phyloP scores from a whole-genome alignment of 2,329 filamentous ascomycete species.

The Coleophoma eucalyptorum region DNA sequence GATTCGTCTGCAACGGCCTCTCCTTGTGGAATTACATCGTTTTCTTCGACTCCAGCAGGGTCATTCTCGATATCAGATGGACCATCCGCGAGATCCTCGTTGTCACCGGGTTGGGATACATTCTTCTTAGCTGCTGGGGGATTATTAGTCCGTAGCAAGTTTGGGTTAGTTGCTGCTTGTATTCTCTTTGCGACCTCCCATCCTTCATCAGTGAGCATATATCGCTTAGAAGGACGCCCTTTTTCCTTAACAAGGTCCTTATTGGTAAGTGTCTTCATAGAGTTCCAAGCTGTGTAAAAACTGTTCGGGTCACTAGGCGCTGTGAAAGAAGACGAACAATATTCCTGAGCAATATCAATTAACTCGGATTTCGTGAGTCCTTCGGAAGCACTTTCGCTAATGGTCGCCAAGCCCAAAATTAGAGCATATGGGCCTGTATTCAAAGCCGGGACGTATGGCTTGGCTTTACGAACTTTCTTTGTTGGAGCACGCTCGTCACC shows the following conservation, averaged over 20 bases:
- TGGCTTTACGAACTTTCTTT: slow-evolving; percentile 58
- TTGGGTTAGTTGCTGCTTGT: slow-evolving; percentile 36
- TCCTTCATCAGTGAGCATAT: slow-evolving; percentile 71
- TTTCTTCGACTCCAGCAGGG: not conserved
- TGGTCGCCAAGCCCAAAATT: slow-evolving; percentile 59
- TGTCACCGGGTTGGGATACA: not conserved
- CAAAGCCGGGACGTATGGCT: slow-evolving; percentile 67
- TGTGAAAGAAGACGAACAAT: slow-evolving; percentile 72
- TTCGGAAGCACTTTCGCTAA: slow-evolving; percentile 48
- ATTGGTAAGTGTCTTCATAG: slow-evolving; percentile 70
- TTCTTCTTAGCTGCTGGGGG: not conserved
- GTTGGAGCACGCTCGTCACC: slow-evolving; percentile 18
- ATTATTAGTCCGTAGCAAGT: slow-evolving; percentile 12
- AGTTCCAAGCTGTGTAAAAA: slow-evolving; percentile 78
- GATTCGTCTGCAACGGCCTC: slow-evolving; percentile 12
- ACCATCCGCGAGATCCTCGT: not conserved
- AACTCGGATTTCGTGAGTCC: slow-evolving; percentile 66
- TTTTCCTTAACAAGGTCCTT: slow-evolving; percentile 73
- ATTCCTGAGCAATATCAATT: slow-evolving; percentile 64
- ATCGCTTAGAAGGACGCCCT: slow-evolving; percentile 64
- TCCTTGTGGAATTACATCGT: slow-evolving; percentile 20
- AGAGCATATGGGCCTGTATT: slow-evolving; percentile 75
- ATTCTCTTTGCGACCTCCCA: slow-evolving; percentile 71
- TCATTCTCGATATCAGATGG: not conserved
- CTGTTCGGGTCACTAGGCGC: slow-evolving; percentile 63